These are phyloP conservation scores for Taxawa tesnikishii DNA, from an alignment of 2,329 filamentous ascomycete genomes.

Conservation along the genomic window DNA sequence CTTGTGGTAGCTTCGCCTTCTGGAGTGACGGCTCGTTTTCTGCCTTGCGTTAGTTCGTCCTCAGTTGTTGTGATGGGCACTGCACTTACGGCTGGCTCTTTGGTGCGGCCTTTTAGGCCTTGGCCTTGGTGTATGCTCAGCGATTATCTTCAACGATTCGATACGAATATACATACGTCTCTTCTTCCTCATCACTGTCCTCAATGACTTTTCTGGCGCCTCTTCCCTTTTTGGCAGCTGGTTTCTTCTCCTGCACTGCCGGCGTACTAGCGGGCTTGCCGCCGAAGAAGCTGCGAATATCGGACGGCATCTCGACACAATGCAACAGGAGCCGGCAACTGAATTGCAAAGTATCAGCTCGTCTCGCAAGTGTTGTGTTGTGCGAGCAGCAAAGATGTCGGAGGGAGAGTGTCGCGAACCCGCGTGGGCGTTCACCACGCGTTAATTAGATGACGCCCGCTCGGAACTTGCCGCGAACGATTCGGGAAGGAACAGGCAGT, in stretches of 20 bases:
- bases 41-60: too few species aligned
- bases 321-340: too few species aligned
- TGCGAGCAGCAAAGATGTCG: too few species aligned
- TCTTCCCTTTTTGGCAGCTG: constrained; percentile 32
- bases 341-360: too few species aligned
- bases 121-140: constrained; percentile 22
- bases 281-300: constrained; percentile 86
- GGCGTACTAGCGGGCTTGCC: constrained; percentile 52
- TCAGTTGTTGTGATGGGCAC: too few species aligned
- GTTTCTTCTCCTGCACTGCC: constrained; percentile 31
- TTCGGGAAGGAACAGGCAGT: too few species aligned
- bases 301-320: constrained; percentile 79
- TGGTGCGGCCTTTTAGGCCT: constrained; percentile 43
- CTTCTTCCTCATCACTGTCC: constrained; percentile 66
- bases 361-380: too few species aligned
- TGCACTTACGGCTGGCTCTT: too few species aligned
- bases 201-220: constrained; percentile 60
- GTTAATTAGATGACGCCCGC: too few species aligned
- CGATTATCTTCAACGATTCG: constrained; percentile 2
- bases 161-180: constrained; percentile 6
- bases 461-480: too few species aligned
- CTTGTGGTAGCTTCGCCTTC: constrained; percentile 47
- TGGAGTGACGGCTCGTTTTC: constrained; percentile 36
- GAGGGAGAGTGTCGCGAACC: too few species aligned
- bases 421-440: too few species aligned